Conservation (phyloP, 2,329 filamentous ascomycete genomes). For the Amauroascus verrucosus region DNA sequence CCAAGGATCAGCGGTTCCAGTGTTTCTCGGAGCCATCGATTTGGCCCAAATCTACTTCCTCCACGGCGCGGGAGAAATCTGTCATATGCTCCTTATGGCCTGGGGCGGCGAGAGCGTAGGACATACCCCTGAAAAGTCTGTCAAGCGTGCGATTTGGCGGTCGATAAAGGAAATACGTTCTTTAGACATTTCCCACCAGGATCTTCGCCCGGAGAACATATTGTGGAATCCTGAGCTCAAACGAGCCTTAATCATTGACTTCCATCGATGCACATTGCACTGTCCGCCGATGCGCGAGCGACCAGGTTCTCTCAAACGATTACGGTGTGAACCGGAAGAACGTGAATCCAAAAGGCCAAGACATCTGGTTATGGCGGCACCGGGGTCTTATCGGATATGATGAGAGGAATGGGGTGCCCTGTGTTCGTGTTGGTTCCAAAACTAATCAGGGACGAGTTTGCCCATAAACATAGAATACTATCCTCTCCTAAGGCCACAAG, state of each 20-base stretch:
- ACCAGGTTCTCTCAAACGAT: too few relatives aligned
- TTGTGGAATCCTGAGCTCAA: slow-evolving; percentile 22
- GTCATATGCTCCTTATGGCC: slow-evolving; percentile 26
- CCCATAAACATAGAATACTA: too few relatives aligned
- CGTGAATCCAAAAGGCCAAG: too few relatives aligned
- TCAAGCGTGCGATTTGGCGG: slow-evolving; percentile 9
- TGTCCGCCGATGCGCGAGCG: too few relatives aligned
- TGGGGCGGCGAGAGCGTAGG: slow-evolving; percentile 20
- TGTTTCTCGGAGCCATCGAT: slow-evolving; percentile 24
- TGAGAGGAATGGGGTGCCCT: too few relatives aligned
- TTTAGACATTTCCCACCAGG: slow-evolving; percentile 18
- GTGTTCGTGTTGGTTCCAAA: too few relatives aligned
- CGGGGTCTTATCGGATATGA: too few relatives aligned
- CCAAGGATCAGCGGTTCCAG: slow-evolving; percentile 24
- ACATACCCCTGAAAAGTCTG: neutral
- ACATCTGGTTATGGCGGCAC: too few relatives aligned
- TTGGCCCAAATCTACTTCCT: slow-evolving; percentile 23
- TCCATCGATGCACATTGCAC: slow-evolving; percentile 15
- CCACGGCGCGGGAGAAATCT: slow-evolving; percentile 22
- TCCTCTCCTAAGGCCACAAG: too few relatives aligned
- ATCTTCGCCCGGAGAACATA: slow-evolving; percentile 19
- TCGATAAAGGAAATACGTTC: slow-evolving; percentile 14
- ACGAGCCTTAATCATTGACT: slow-evolving; percentile 20
- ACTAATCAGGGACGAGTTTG: too few relatives aligned
- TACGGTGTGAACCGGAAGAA: too few relatives aligned